Evolutionary conservation across 2,329 filamentous ascomycete genomes (phyloP), one percentile per base, ranked within the genome.

Genomic region (Capronia epimyces): DNA sequence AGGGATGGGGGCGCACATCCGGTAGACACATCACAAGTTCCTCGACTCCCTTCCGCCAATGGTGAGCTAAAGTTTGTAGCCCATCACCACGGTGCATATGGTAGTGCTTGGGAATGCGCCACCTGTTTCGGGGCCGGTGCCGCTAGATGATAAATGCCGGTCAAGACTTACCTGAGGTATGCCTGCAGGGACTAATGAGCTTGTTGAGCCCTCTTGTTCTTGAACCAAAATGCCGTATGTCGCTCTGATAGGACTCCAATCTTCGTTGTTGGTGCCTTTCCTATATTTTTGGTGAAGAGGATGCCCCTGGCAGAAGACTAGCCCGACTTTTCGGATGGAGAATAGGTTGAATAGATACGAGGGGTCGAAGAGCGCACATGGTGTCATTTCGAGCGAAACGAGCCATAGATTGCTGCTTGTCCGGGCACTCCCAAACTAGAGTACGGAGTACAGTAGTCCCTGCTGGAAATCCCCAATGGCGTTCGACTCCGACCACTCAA

Each of bases 41-140:
- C 22, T 20, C n/a, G 7, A 18, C 34, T 42, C 39, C 15, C 4
- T 42, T 42, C 20, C 39, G 5, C 25, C 43, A 34, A 45, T 45
- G 20, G 21, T 18, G n/a, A 45, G 43, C 13, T 8, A 8, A 32
- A 15, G 25, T 9, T 25, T 15, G 21, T 13, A 25, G 20, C 20
- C 9, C 9, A 24, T 42, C 39, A 42, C 12, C 21, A 8, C 13
- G 21, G n/a, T 22, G 39, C 39, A 34, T 34, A 22, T 12, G n/a
- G 27, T 32, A 42, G 39, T 22, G 20, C 22, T 12, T 3, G 39
- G 13, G 39, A 13, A 10, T 22, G 21, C 22, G 39, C 39, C 39
- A 42, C 39, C 24, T 25, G 39, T 42, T 25, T 42, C 39, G 39
- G 39, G 13, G 39, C 39, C 39, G 21, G 39, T 24, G 20, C 20